A percentile compares a stretch with the other conserved stretches of the same genome.
These are phyloP conservation scores for Pueraria montana DNA, from an alignment of 306 rosid species.

Conservation along the genomic window DNA sequence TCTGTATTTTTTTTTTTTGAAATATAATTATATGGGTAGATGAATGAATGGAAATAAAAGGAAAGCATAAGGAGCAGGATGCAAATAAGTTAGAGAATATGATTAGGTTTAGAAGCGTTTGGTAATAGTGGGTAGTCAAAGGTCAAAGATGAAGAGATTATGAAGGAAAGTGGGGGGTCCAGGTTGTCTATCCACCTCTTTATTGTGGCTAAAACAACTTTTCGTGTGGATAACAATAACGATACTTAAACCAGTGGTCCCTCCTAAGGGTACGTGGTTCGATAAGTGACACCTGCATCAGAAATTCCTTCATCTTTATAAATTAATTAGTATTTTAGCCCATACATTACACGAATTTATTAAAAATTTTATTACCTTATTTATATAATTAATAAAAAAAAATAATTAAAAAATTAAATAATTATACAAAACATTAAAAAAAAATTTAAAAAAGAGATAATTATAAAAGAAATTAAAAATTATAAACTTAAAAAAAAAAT, in stretches of 20 bases:
- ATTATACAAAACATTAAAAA: too few species aligned
- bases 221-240: slow-evolving; percentile 69
- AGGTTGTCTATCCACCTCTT: slow-evolving; percentile 71
- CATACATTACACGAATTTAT: too few species aligned
- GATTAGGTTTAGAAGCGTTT: slow-evolving; percentile 50
- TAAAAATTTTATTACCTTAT: too few species aligned
- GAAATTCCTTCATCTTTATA: slow-evolving; percentile 35
- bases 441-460: too few species aligned
- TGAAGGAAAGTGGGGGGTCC: slow-evolving; percentile 79
- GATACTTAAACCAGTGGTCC: slow-evolving; percentile 55
- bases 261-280: slow-evolving; percentile 39
- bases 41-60: neutral
- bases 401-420: too few species aligned
- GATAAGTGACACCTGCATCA: slow-evolving; percentile 41
- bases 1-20: too few species aligned
- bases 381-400: too few species aligned
- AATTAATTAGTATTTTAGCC: too few species aligned
- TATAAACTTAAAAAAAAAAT: too few species aligned
- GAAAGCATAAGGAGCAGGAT: neutral
- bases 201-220: slow-evolving; percentile 51
- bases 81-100: slow-evolving; percentile 37
- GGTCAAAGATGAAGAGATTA: slow-evolving; percentile 81
- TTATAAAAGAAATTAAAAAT: too few species aligned
- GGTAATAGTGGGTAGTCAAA: slow-evolving; percentile 73
- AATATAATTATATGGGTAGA: too few species aligned